Evolutionary conservation across 768 basidiomycete species (phyloP), one percentile per base, ranked within the genome.

Genomic region (Naganishia vaughanmartiniae): DNA sequence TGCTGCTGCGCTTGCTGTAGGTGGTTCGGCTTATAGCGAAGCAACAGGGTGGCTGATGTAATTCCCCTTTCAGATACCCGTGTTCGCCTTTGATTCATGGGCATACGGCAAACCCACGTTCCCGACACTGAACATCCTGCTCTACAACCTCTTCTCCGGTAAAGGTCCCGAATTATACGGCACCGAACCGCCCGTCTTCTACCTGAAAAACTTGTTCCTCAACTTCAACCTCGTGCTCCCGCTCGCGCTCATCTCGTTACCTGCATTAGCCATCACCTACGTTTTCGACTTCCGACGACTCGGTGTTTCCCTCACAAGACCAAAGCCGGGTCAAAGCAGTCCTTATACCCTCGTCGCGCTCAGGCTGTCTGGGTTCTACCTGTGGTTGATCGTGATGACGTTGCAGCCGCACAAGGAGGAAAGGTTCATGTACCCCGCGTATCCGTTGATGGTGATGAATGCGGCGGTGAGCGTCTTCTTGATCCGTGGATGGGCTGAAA

Each of bases 361-460:
- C 67, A 86, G 93, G 45, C 84, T 98, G n/a, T 80, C 85, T n/a
- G 93, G 93, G 0, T 84, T 95, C 72, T 97, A 98, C 82, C 73
- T 97, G n/a, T 98, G 96, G 95, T 76, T 89, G 55, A 86, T 81
- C 0, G 89, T 96, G 72, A 83, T 99, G 74, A 88, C 87, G 4
- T 74, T 84, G 2, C 95, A 98, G 82, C 83, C 89, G 0, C 96
- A 99, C 82, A 99, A 99, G 82, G 96, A 99, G 81, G 96, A 99
- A 79, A 86, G 96, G n/a, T 99, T 99, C 83, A 90, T 97, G 88
- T 98, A 89, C 81, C 95, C 96, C 0, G 89, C 87, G 1, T 98
- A 95, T 79, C 90, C 92, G 1, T 81, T 98, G 36, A 81, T 98
- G 56, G 92, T 92, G 77, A 92, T 98, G 83, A 97, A 97, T 77